A percentile compares a stretch with the other conserved stretches of the same genome.
phyloP scores from a whole-genome alignment of 2,329 filamentous ascomycete genomes.

The Nigrospora osmanthi region DNA sequence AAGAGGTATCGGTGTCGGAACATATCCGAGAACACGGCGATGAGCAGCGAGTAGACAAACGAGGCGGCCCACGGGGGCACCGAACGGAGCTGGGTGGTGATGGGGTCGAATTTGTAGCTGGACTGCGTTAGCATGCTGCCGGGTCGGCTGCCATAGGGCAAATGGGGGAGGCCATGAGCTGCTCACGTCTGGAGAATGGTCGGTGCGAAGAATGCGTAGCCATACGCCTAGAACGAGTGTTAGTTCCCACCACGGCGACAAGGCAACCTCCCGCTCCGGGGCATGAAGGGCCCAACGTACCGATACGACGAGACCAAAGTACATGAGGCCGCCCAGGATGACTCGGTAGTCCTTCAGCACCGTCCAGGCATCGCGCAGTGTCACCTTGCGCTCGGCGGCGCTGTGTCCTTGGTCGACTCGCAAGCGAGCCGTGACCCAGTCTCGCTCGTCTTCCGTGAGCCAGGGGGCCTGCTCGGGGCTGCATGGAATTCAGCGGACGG shows the following conservation, averaged over 20 bases:
- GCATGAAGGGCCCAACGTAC: background rate
- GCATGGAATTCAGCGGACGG: background rate
- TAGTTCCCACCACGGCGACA: background rate
- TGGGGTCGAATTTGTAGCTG: conserved; percentile 46
- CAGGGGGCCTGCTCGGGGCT: conserved; percentile 64
- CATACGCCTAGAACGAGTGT: conserved; percentile 43
- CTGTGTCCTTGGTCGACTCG: conserved; percentile 61
- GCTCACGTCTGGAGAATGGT: conserved; percentile 56
- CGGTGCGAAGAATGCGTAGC: conserved; percentile 71
- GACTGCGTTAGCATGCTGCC: background rate
- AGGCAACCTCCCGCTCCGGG: too few species aligned
- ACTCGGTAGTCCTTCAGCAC: conserved; percentile 71
- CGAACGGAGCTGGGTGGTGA: conserved; percentile 49
- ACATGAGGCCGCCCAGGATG: conserved; percentile 70
- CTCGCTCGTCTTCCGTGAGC: conserved; percentile 62
- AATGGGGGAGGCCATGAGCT: background rate
- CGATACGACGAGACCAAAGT: conserved; percentile 71
- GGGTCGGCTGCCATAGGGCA: background rate
- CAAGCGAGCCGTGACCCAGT: conserved; percentile 58
- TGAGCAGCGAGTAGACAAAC: conserved; percentile 69
- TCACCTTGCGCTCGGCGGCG: conserved; percentile 54
- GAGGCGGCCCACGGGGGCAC: conserved; percentile 58
- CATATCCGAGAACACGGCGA: conserved; percentile 67
- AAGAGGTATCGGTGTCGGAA: conserved; percentile 68
- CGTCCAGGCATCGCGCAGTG: conserved; percentile 45